Percentiles rank a stretch among this genome's conserved stretches.
These are phyloP conservation scores for Xylaria sp. DNA, from an alignment of 2,329 filamentous ascomycete genomes.

Conservation along the genomic window DNA sequence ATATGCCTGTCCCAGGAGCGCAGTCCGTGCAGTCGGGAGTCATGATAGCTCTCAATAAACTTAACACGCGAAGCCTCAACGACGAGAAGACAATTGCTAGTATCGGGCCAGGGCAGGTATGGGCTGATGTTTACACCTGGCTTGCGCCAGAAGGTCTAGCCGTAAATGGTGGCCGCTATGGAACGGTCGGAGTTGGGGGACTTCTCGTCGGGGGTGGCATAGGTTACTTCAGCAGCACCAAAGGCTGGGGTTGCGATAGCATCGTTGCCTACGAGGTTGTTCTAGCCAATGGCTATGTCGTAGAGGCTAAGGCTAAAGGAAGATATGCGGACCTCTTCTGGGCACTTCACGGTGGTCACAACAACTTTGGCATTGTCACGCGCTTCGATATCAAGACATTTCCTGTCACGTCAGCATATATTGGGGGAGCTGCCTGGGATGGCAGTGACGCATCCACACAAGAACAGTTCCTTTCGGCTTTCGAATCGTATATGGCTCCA, in stretches of 20 bases:
- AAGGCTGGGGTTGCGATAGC: slow-evolving; percentile 55
- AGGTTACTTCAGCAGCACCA: slow-evolving; percentile 34
- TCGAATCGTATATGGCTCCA: slow-evolving; percentile 36
- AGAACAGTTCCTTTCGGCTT: slow-evolving; percentile 25
- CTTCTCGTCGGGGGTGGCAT: slow-evolving; percentile 45
- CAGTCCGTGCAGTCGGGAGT: slow-evolving; percentile 39
- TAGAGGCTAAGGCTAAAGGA: slow-evolving; percentile 50
- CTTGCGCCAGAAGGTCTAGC: slow-evolving; percentile 37
- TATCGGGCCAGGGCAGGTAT: slow-evolving; percentile 48
- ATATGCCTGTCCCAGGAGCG: slow-evolving; percentile 23
- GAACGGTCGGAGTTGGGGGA: slow-evolving; percentile 45
- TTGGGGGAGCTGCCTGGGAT: slow-evolving; percentile 31
- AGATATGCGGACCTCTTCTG: slow-evolving; percentile 54
- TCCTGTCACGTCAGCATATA: slow-evolving; percentile 33
- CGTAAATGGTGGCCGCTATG: slow-evolving; percentile 43
- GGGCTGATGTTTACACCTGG: slow-evolving; percentile 42
- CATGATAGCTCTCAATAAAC: slow-evolving; percentile 48
- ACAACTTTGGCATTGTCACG: slow-evolving; percentile 57
- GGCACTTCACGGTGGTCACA: slow-evolving; percentile 59
- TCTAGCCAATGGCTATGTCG: slow-evolving; percentile 47
- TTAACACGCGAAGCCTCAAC: slow-evolving; percentile 46
- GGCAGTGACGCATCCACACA: slow-evolving; percentile 9
- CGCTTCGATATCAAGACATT: slow-evolving; percentile 50
- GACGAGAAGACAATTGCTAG: slow-evolving; percentile 46
- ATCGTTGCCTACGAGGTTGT: slow-evolving; percentile 57